A percentile compares a stretch with the other conserved stretches of the same genome.
Conservation (phyloP, 1,139 yeast genomes). For the Zhuliangozyma parablackwelliae region DNA sequence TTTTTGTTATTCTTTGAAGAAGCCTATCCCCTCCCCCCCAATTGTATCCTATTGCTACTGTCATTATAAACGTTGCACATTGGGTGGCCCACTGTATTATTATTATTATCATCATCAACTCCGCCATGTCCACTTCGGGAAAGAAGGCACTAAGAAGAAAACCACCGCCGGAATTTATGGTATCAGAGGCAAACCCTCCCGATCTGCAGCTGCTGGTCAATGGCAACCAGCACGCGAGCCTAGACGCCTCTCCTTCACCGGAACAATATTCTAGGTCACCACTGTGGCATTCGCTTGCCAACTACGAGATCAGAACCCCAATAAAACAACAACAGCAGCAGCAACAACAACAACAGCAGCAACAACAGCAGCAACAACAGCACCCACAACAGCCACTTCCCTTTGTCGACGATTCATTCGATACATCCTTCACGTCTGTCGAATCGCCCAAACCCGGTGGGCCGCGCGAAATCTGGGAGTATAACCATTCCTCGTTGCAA, state of each 20-base stretch:
- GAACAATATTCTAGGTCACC: too few species aligned
- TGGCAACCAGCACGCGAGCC: too few species aligned
- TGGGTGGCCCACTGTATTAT: neutral
- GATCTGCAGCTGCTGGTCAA: too few species aligned
- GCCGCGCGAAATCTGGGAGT: constrained; percentile 38
- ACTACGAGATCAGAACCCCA: neutral
- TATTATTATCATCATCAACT: neutral
- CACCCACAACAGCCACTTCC: neutral
- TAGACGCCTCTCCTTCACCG: too few species aligned
- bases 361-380: constrained; percentile 1
- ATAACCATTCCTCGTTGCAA: constrained; percentile 12
- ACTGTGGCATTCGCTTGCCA: too few species aligned
- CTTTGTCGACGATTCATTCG: constrained; percentile 9
- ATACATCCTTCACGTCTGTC: constrained; percentile 12
- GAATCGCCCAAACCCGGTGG: constrained; percentile 42
- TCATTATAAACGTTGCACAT: too few species aligned
- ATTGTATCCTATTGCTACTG: too few species aligned
- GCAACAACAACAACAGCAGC: neutral
- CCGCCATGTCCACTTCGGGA: constrained; percentile 6
- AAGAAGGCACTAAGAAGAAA: constrained; percentile 23
- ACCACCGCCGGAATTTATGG: constrained; percentile 22
- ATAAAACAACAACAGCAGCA: neutral
- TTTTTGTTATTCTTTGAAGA: too few species aligned
- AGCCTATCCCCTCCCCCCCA: too few species aligned
- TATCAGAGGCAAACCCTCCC: neutral